Evolutionary conservation across 768 basidiomycete genomes (phyloP), one percentile per base, ranked within the genome.

Genomic region (Auriculariales sp.): DNA sequence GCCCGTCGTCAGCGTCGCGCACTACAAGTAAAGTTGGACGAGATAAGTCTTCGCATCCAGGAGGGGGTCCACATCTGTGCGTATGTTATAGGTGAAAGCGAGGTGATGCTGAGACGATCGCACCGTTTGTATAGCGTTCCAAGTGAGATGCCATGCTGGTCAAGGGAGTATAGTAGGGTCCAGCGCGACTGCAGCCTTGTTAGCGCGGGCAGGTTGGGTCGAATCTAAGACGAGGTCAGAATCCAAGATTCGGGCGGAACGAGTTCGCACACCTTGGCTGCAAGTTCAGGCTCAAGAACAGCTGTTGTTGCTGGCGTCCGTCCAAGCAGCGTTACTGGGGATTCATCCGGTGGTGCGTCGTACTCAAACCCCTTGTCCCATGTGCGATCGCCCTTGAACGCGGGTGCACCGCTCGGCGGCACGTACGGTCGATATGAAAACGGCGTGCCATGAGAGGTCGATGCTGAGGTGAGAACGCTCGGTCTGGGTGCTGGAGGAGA

Each of bases 71-170:
- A n/a, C n/a, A n/a, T n/a, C n/a, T n/a, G n/a, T n/a, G n/a, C n/a
- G n/a, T n/a, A n/a, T n/a, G n/a, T n/a, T n/a, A n/a, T n/a, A n/a
- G n/a, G n/a, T n/a, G n/a, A n/a, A n/a, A n/a, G n/a, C n/a, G n/a
- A n/a, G n/a, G n/a, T n/a, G n/a, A n/a, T n/a, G n/a, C n/a, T n/a
- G n/a, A n/a, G n/a, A n/a, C n/a, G n/a, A n/a, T n/a, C 77, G 48
- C 81, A 85, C 1, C 73, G 73, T 2, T 72, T 58, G 62, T 95
- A 97, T 4, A 97, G 73, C 1, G 94, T 95, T 39, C 83, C 79
- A 12, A 97, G 71, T 11, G 90, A 93, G 39, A 93, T 91, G 0
- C 94, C 94, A 56, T 98, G 86, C 58, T 95, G 92, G 59, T 98
- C 94, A 15, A 95, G 72, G 14, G 89, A 92, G 66, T 93, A 92